Percentiles rank a stretch among this genome's conserved stretches.
These are phyloP conservation scores for Kwoniella newhampshirensis DNA, from an alignment of 768 basidiomycete species.

Conservation along the genomic window DNA sequence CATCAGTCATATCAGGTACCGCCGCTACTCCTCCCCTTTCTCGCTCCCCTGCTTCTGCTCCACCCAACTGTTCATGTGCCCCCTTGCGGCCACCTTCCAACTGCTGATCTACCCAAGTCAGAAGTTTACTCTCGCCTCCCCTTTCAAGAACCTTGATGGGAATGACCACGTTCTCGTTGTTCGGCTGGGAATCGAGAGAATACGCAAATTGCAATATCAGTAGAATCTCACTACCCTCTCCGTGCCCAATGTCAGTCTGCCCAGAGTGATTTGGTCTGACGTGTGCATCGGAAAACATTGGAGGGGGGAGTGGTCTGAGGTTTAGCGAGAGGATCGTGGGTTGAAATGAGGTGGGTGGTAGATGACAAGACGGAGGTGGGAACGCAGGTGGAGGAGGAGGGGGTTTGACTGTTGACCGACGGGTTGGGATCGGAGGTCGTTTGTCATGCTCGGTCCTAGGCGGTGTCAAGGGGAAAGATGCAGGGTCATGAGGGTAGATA, in stretches of 20 bases:
- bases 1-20: constrained; percentile 43
- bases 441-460: too few species aligned
- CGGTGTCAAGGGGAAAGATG: too few species aligned
- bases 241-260: too few species aligned
- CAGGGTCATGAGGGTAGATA: too few species aligned
- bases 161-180: constrained; percentile 21
- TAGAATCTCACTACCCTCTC: constrained; percentile 5
- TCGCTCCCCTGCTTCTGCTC: neutral
- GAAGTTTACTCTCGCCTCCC: neutral
- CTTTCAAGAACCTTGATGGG: constrained; percentile 5
- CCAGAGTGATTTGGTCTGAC: too few species aligned
- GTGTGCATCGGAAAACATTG: too few species aligned
- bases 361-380: too few species aligned
- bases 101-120: constrained; percentile 4
- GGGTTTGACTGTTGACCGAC: constrained; percentile 1
- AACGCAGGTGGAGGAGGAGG: too few species aligned
- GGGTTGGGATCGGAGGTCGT: neutral
- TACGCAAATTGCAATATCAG: constrained; percentile 38
- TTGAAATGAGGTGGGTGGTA: constrained; percentile 7
- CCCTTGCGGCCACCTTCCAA: neutral
- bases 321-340: constrained; percentile 4
- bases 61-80: neutral
- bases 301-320: neutral
- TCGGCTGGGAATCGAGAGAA: constrained; percentile 23
- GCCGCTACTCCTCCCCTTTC: constrained; percentile 10